A percentile compares a stretch with the other conserved stretches of the same genome.
Evolutionary conservation across 768 basidiomycete species (phyloP).

Genomic region (Austroboletus eburneus): DNA sequence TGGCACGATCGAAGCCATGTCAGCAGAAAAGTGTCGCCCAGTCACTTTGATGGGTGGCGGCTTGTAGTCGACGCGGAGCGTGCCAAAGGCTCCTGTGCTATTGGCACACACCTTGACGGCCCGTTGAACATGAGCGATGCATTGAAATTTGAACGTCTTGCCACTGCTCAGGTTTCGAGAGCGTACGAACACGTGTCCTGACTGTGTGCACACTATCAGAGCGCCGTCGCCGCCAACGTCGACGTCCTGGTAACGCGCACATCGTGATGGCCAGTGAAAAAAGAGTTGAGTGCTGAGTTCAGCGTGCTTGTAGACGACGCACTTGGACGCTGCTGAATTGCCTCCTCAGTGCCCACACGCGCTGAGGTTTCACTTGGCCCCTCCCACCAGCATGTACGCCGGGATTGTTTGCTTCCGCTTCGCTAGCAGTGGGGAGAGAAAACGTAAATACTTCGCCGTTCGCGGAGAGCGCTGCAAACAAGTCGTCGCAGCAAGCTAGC

Average conservation of each 20-base stretch:
- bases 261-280: background rate
- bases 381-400: constrained; percentile 17
- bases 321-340: constrained; percentile 82
- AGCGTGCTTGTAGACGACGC: constrained; percentile 18
- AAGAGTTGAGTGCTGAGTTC: background rate
- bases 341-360: constrained; percentile 86
- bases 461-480: constrained; percentile 77
- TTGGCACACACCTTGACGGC: constrained; percentile 80
- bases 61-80: constrained; percentile 68
- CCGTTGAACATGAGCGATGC: constrained; percentile 81
- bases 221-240: constrained; percentile 85
- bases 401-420: constrained; percentile 18
- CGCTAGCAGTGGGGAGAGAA: constrained; percentile 37
- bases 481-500: constrained; percentile 71
- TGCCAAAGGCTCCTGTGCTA: constrained; percentile 84
- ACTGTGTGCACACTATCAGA: constrained; percentile 88
- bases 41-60: constrained; percentile 50
- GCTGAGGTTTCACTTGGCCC: constrained; percentile 63
- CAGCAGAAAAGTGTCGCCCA: constrained; percentile 58
- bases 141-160: constrained; percentile 73
- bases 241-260: constrained; percentile 56
- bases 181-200: constrained; percentile 90
- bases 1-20: constrained; percentile 65
- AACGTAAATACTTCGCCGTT: constrained; percentile 94
- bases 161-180: constrained; percentile 43